phyloP scores from a whole-genome alignment of 352 stramenopile genomes.

The Phytophthora litchii region DNA sequence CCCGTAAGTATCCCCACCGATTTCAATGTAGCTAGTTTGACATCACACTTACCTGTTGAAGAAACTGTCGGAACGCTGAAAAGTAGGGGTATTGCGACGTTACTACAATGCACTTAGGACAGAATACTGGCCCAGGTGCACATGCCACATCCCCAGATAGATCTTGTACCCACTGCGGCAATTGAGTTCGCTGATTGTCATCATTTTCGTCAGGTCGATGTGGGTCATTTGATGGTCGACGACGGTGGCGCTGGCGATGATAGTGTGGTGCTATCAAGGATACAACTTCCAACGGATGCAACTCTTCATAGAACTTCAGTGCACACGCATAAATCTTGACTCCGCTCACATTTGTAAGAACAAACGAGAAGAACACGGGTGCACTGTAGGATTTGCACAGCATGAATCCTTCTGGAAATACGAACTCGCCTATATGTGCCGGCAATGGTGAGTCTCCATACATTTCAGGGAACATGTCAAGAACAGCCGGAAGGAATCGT shows the following conservation, averaged over 20 bases:
- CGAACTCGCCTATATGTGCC: conserved; percentile 76
- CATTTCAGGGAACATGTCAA: conserved; percentile 72
- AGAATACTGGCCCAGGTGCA: conserved; percentile 78
- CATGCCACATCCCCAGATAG: conserved; percentile 52
- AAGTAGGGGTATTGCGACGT: conserved; percentile 97
- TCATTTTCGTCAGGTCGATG: conserved; percentile 39
- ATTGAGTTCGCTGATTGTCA: conserved; percentile 54
- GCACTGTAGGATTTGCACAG: conserved; percentile 61
- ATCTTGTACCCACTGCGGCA: conserved; percentile 79
- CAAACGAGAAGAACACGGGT: conserved; percentile 84
- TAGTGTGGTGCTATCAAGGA: conserved; percentile 66
- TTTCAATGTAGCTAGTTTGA: not conserved
- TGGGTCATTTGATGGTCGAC: conserved; percentile 19
- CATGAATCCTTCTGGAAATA: conserved; percentile 77
- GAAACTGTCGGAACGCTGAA: conserved; percentile 93
- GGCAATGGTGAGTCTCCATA: conserved; percentile 64
- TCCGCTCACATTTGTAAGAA: conserved; percentile 82
- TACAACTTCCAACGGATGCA: conserved; percentile 82
- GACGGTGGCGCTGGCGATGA: conserved; percentile 41
- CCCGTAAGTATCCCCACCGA: conserved; percentile 1
- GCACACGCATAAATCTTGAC: conserved; percentile 84
- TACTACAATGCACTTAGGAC: conserved; percentile 93
- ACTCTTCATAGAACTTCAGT: conserved; percentile 83
- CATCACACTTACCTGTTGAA: conserved; percentile 86
- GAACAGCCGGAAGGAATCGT: conserved; percentile 64